phyloP scores from a whole-genome alignment of 129 eudicot genomes.

The Heracleum sosnowskyi region DNA sequence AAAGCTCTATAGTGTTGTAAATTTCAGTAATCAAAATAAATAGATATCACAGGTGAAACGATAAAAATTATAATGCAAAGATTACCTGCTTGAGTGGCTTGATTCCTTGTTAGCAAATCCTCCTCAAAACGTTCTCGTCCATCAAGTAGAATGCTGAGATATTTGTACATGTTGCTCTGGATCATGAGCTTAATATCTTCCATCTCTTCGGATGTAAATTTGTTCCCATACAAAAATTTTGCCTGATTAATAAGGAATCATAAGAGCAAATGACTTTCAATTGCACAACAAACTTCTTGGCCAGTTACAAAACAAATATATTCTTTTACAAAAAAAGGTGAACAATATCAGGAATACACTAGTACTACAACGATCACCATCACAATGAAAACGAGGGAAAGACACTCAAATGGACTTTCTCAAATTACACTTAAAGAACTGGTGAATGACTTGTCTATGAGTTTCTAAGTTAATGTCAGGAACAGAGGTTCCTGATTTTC shows the following conservation, averaged over 20 bases:
- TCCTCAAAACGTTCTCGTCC: constrained; percentile 27
- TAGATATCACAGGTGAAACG: not conserved
- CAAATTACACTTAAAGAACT: not conserved
- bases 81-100: constrained; percentile 38
- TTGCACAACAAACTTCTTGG: not conserved
- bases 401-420: not conserved
- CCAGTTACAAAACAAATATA: not conserved
- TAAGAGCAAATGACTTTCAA: not conserved
- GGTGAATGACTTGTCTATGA: not conserved
- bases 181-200: not conserved
- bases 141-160: constrained; percentile 3
- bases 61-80: not conserved
- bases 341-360: not conserved
- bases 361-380: not conserved
- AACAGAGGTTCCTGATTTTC: too few species aligned
- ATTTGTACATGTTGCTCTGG: constrained; percentile 2
- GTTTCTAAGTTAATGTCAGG: not conserved
- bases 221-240: constrained; percentile 1
- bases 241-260: constrained; percentile 24
- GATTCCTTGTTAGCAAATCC: constrained; percentile 40
- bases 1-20: not conserved
- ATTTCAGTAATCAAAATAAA: not conserved
- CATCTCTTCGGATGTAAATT: constrained; percentile 7
- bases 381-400: not conserved
- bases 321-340: not conserved